Conservation (phyloP, 768 basidiomycete species). For the Pleurotus salmoneostramineus region DNA sequence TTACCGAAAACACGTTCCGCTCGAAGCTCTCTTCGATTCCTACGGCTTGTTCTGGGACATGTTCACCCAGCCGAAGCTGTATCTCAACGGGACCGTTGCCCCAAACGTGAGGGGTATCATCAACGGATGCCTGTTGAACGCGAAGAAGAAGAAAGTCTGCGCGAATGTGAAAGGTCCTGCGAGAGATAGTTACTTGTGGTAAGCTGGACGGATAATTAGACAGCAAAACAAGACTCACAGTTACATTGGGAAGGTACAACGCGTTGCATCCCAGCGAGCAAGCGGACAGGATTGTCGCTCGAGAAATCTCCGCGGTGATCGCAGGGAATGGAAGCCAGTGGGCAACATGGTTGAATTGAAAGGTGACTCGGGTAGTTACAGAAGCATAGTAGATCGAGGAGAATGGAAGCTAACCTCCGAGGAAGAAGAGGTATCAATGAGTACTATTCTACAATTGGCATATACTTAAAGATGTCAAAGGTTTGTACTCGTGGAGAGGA, state of each 20-base stretch:
- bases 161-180: constrained; percentile 36
- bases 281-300: constrained; percentile 47
- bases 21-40: constrained; percentile 37
- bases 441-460: no score
- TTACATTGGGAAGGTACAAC: constrained; percentile 35
- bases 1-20: neutral
- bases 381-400: no score
- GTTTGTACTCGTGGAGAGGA: no score
- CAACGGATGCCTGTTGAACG: constrained; percentile 22
- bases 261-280: constrained; percentile 63
- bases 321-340: constrained; percentile 38
- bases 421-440: no score
- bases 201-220: constrained; percentile 11
- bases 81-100: constrained; percentile 47
- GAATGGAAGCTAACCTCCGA: no score
- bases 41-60: constrained; percentile 39
- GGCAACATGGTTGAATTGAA: constrained; percentile 48
- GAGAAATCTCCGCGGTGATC: constrained; percentile 46
- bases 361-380: no score
- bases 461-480: no score
- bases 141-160: constrained; percentile 22
- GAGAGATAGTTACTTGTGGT: constrained; percentile 61
- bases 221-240: constrained; percentile 25
- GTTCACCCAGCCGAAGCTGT: constrained; percentile 28
- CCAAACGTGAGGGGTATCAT: constrained; percentile 38